These are phyloP conservation scores for Escallonia herrerae DNA, from an alignment of 129 eudicot species.

Conservation along the genomic window DNA sequence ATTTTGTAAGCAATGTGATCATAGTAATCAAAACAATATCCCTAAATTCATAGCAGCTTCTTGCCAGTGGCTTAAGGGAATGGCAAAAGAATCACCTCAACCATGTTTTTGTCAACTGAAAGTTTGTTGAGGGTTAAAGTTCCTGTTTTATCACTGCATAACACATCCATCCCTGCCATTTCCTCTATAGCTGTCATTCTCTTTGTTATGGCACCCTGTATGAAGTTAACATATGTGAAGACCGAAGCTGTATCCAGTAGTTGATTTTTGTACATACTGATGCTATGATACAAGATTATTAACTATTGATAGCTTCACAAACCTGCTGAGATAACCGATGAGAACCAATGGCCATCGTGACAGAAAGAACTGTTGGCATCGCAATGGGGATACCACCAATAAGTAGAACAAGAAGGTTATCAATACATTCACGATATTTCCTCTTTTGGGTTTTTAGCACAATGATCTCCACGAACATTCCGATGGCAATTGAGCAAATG, in stretches of 20 bases:
- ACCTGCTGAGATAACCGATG: conserved; percentile 52
- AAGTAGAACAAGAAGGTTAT: conserved; percentile 41
- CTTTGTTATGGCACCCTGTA: conserved; percentile 46
- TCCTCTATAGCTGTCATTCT: conserved; percentile 57
- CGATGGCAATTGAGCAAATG: conserved; percentile 46
- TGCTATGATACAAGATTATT: too few species aligned
- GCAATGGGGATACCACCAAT: conserved; percentile 57
- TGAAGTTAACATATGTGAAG: not conserved
- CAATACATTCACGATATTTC: conserved; percentile 33
- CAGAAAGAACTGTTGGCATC: conserved; percentile 51
- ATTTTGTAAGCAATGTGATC: too few species aligned
- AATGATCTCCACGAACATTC: conserved; percentile 37
- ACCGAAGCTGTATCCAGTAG: too few species aligned
- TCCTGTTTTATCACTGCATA: conserved; percentile 55
- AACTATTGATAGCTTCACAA: not conserved
- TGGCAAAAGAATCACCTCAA: conserved; percentile 24
- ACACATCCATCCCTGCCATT: conserved; percentile 58
- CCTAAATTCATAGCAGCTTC: too few species aligned
- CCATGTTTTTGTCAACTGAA: conserved; percentile 41
- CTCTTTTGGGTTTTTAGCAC: conserved; percentile 28
- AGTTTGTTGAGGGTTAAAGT: conserved; percentile 45
- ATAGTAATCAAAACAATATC: too few species aligned
- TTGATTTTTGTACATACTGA: too few species aligned
- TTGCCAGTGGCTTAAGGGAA: not conserved
- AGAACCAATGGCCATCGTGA: conserved; percentile 54